phyloP scores from a whole-genome alignment of 176 grass and related monocot genomes.

The Chloris gayana region DNA sequence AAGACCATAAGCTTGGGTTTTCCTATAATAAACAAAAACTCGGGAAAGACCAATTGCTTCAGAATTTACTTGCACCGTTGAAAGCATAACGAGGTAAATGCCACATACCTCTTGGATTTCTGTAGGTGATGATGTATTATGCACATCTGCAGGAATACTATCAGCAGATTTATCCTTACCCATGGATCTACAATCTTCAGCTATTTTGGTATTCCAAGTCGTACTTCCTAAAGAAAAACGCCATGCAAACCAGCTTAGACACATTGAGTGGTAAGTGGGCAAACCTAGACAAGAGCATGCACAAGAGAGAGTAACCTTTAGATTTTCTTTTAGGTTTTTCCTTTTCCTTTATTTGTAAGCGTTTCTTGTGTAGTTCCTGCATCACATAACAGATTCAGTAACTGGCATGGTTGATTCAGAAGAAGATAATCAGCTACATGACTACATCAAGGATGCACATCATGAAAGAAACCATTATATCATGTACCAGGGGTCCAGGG shows the following conservation, averaged over 20 bases:
- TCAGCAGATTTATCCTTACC: slow-evolving; percentile 34
- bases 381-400: slow-evolving; percentile 27
- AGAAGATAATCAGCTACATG: slow-evolving; percentile 6
- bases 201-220: slow-evolving; percentile 28
- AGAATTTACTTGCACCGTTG: slow-evolving; percentile 4
- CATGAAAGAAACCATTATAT: slow-evolving; percentile 3
- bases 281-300: neutral
- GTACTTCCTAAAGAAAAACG: slow-evolving; percentile 40
- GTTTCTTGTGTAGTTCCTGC: slow-evolving; percentile 72
- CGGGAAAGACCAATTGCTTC: slow-evolving; percentile 10
- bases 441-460: slow-evolving; percentile 6
- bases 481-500: neutral
- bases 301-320: slow-evolving; percentile 38
- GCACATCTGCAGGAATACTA: slow-evolving; percentile 19
- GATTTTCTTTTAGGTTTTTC: slow-evolving; percentile 41
- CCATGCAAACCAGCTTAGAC: slow-evolving; percentile 22
- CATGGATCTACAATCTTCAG: slow-evolving; percentile 16
- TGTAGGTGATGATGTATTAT: slow-evolving; percentile 34
- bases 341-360: slow-evolving; percentile 61
- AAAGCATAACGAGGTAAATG: slow-evolving; percentile 19
- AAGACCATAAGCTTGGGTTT: neutral
- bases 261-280: neutral
- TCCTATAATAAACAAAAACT: neutral
- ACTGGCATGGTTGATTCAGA: slow-evolving; percentile 20
- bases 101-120: slow-evolving; percentile 38